Evolutionary conservation across 2,329 filamentous ascomycete species (phyloP).

Genomic region (Curvularia sp.): DNA sequence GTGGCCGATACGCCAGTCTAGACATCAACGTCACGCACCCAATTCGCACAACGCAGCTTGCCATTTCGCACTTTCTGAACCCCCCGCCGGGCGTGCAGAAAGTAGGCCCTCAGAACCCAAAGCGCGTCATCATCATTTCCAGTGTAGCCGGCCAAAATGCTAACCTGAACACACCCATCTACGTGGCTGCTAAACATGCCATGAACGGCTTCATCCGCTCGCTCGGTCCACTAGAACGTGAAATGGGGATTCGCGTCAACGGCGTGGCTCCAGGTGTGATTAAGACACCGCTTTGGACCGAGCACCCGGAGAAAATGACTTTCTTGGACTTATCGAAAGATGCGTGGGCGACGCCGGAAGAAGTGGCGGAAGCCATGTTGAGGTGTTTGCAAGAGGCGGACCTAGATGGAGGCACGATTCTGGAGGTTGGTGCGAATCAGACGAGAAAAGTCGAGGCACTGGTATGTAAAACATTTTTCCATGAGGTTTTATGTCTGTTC

Average conservation of each 20-base stretch:
- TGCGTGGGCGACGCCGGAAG: conserved; percentile 66
- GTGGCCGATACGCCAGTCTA: conserved; percentile 43
- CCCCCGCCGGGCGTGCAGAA: conserved; percentile 37
- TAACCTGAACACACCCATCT: conserved; percentile 48
- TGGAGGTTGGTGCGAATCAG: conserved; percentile 62
- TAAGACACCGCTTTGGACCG: conserved; percentile 67
- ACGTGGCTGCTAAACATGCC: conserved; percentile 56
- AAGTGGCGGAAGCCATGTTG: conserved; percentile 66
- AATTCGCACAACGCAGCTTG: conserved; percentile 56
- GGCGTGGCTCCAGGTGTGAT: conserved; percentile 67
- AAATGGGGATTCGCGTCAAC: conserved; percentile 63
- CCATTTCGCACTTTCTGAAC: conserved; percentile 55
- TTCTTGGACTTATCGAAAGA: conserved; percentile 58
- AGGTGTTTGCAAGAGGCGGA: conserved; percentile 60
- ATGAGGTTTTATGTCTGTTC: background rate
- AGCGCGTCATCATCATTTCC: conserved; percentile 55
- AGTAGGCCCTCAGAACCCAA: conserved; percentile 51
- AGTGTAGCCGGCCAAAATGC: conserved; percentile 54
- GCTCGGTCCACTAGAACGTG: conserved; percentile 57
- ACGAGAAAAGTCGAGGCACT: conserved; percentile 59
- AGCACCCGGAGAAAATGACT: conserved; percentile 65
- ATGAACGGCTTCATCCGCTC: conserved; percentile 59
- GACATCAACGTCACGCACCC: conserved; percentile 60
- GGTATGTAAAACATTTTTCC: conserved; percentile 7
- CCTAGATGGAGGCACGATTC: conserved; percentile 55